Evolutionary conservation across 108 stramenopile species (phyloP).

Genomic region (Cyclostephanos tholiformis): DNA sequence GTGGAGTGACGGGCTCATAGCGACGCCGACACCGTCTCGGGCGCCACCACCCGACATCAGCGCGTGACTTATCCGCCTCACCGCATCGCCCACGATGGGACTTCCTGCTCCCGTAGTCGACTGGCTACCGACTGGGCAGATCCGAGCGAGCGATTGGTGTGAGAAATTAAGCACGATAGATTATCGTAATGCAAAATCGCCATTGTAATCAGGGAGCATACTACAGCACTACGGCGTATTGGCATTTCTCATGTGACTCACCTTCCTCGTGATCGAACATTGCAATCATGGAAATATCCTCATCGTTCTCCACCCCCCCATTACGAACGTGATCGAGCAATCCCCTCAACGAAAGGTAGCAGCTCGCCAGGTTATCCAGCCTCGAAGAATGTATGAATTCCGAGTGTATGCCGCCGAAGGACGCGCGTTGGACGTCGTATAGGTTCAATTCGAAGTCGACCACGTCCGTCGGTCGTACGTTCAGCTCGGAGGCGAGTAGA

Average conservation of each 20-base stretch:
- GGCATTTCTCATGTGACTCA: not conserved
- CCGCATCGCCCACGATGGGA: slow-evolving; percentile 80
- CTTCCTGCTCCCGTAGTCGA: slow-evolving; percentile 87
- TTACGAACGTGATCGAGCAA: slow-evolving; percentile 64
- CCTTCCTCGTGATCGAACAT: slow-evolving; percentile 98
- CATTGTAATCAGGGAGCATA: too few relatives aligned
- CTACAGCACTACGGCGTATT: too few relatives aligned
- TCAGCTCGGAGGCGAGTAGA: slow-evolving; percentile 74
- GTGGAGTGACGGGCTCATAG: slow-evolving; percentile 28
- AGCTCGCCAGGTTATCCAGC: slow-evolving; percentile 94
- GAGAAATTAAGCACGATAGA: not conserved
- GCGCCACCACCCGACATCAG: slow-evolving; percentile 17
- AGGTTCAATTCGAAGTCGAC: slow-evolving; percentile 94
- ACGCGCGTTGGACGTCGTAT: slow-evolving; percentile 90
- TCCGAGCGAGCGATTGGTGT: not conserved
- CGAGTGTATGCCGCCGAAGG: slow-evolving; percentile 80
- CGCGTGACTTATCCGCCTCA: slow-evolving; percentile 70
- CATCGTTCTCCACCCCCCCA: slow-evolving; percentile 52
- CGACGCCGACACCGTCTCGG: slow-evolving; percentile 12
- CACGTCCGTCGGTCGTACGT: slow-evolving; percentile 63
- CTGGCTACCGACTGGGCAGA: slow-evolving; percentile 63
- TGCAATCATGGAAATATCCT: slow-evolving; percentile 82
- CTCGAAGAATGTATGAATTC: slow-evolving; percentile 94
- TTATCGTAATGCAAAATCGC: too few relatives aligned
- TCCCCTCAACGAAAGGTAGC: slow-evolving; percentile 83